Evolutionary conservation across 1,284 basidiomycete species (phyloP).

Genomic region (Moniliella sp.): DNA sequence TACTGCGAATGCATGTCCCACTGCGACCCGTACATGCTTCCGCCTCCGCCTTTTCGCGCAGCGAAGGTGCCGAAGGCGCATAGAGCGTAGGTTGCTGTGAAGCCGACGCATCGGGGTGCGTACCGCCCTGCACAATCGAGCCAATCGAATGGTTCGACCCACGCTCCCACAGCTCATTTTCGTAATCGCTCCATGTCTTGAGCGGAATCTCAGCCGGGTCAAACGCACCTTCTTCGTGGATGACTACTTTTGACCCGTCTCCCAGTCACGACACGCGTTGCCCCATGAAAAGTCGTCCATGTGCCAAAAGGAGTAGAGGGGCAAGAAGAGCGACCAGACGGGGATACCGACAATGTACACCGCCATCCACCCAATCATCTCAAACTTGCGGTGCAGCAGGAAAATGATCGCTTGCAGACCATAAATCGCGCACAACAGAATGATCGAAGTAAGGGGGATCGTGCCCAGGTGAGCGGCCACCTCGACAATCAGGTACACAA

Average conservation of each 20-base stretch:
- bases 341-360: slow-evolving; percentile 50
- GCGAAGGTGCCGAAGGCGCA: too few species aligned
- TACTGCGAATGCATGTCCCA: too few species aligned
- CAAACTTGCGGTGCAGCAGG: slow-evolving; percentile 31
- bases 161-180: slow-evolving; percentile 50
- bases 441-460: slow-evolving; percentile 45
- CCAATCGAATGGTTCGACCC: slow-evolving; percentile 17
- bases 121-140: slow-evolving; percentile 16
- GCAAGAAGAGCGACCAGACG: slow-evolving; percentile 72
- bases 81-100: too few species aligned
- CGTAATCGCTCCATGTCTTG: slow-evolving; percentile 89
- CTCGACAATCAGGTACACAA: slow-evolving; percentile 40
- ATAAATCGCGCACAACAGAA: slow-evolving; percentile 80
- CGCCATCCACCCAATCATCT: slow-evolving; percentile 30
- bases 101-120: too few species aligned
- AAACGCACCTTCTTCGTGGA: slow-evolving; percentile 92
- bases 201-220: slow-evolving; percentile 74
- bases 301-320: slow-evolving; percentile 89
- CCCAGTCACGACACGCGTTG: slow-evolving; percentile 66
- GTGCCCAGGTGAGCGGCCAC: slow-evolving; percentile 17
- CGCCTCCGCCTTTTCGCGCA: too few species aligned
- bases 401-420: slow-evolving; percentile 41
- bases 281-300: slow-evolving; percentile 98
- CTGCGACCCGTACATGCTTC: too few species aligned
- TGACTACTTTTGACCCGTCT: slow-evolving; percentile 65